Conservation (phyloP, 164 flowering plant species). For the Vitis labrusca region DNA sequence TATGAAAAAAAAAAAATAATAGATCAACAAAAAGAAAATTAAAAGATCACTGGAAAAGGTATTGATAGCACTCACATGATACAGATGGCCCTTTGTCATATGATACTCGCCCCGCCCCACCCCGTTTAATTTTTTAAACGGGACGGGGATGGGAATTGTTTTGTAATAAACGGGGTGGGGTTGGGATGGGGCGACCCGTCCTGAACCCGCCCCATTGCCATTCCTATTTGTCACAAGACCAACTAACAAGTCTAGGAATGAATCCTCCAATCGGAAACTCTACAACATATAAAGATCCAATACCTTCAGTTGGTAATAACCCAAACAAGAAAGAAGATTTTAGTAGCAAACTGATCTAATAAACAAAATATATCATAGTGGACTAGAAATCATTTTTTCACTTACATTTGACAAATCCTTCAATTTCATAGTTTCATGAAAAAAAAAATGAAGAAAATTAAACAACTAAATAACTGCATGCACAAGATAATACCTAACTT, state of each 20-base stretch:
- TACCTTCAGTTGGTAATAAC: slow-evolving; percentile 45
- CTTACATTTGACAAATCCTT: neutral
- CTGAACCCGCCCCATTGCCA: too few species aligned
- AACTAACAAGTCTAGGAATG: slow-evolving; percentile 86
- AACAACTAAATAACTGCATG: too few species aligned
- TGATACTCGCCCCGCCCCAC: too few species aligned
- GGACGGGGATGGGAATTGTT: too few species aligned
- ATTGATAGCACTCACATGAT: slow-evolving; percentile 53
- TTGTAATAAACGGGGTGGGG: too few species aligned
- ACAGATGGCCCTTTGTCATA: slow-evolving; percentile 84
- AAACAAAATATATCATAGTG: too few species aligned
- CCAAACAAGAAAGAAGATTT: neutral
- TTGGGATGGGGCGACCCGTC: too few species aligned
- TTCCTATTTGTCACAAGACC: slow-evolving; percentile 66
- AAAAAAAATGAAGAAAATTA: neutral
- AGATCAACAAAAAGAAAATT: neutral
- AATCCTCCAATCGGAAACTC: slow-evolving; percentile 83
- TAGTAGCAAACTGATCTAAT: neutral
- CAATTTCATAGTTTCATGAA: neutral
- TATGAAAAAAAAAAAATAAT: too few species aligned
- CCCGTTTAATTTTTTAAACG: too few species aligned
- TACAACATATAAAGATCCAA: slow-evolving; percentile 95
- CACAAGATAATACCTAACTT: too few species aligned
- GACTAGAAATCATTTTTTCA: too few species aligned
- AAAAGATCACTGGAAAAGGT: neutral